Evolutionary conservation across 164 flowering plant species (phyloP).

Genomic region (Piper betle): DNA sequence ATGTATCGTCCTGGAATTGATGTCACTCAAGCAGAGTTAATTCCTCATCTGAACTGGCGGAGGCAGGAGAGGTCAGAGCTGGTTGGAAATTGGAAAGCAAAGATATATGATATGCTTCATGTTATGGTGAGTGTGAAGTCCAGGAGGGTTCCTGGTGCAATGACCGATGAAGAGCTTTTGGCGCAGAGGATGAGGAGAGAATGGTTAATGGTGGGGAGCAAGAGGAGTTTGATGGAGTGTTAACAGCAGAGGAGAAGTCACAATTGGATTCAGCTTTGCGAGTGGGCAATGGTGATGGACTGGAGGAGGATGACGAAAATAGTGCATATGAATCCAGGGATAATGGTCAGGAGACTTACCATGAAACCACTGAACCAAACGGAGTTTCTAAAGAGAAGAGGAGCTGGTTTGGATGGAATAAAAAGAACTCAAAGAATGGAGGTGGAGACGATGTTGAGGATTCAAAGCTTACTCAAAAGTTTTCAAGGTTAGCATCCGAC

Average conservation of each 20-base stretch:
- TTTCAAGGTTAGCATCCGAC: conserved; percentile 67
- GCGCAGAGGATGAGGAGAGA: conserved; percentile 70
- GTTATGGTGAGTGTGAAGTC: conserved; percentile 98
- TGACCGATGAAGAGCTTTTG: conserved; percentile 97
- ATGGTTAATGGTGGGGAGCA: conserved; percentile 46
- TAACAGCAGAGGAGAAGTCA: conserved; percentile 84
- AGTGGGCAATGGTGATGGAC: conserved; percentile 53
- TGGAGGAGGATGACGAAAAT: conserved; percentile 52
- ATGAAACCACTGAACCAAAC: conserved; percentile 44
- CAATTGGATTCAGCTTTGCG: conserved; percentile 87
- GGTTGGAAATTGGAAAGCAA: conserved; percentile 95
- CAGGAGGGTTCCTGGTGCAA: conserved; percentile 94
- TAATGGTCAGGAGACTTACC: conserved; percentile 31
- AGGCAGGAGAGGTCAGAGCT: conserved; percentile 89
- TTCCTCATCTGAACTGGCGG: conserved; percentile 92
- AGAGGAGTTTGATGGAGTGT: conserved; percentile 65
- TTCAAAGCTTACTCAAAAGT: conserved; percentile 53
- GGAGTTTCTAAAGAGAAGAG: conserved; percentile 69
- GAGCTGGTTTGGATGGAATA: conserved; percentile 87
- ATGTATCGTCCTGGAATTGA: conserved; percentile 99
- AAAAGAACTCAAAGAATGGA: conserved; percentile 48
- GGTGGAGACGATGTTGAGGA: conserved; percentile 38
- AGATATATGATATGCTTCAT: conserved; percentile 93
- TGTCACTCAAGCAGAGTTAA: conserved; percentile 96
- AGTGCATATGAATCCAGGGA: conserved; percentile 32